A percentile compares a stretch with the other conserved stretches of the same genome.
Conservation (phyloP, 2,329 filamentous ascomycete genomes). For the Coccinonectria pachysandricola region DNA sequence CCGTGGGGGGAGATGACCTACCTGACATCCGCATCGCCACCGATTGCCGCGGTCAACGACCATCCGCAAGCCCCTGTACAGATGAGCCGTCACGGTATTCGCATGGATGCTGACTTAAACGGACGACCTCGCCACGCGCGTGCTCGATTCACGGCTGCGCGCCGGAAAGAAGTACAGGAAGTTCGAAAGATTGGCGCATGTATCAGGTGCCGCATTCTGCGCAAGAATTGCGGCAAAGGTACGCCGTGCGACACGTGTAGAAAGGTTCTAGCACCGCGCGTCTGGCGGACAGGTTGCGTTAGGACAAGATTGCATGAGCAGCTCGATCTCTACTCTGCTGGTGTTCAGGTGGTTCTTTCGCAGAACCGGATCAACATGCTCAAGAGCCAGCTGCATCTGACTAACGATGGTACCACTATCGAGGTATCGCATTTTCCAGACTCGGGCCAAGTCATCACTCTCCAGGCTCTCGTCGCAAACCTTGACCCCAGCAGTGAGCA, state of each 20-base stretch:
- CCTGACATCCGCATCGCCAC: constrained; percentile 25
- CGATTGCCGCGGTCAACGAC: constrained; percentile 20
- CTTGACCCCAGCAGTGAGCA: constrained; percentile 27
- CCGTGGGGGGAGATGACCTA: constrained; percentile 47
- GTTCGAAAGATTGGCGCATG: constrained; percentile 56
- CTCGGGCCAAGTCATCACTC: constrained; percentile 31
- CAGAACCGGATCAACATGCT: constrained; percentile 48
- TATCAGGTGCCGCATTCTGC: constrained; percentile 53
- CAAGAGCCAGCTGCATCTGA: constrained; percentile 39
- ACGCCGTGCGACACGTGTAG: constrained; percentile 53
- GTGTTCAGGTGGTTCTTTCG: constrained; percentile 51
- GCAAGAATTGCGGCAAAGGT: constrained; percentile 56
- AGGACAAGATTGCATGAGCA: constrained; percentile 52
- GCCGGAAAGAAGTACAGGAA: constrained; percentile 55
- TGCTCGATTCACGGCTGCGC: constrained; percentile 44
- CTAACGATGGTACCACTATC: constrained; percentile 39
- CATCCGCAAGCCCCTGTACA: constrained; percentile 23
- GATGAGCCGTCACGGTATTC: constrained; percentile 37
- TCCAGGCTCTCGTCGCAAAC: constrained; percentile 24
- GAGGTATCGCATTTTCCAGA: constrained; percentile 51
- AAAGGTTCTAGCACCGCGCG: constrained; percentile 51
- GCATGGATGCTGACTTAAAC: constrained; percentile 40
- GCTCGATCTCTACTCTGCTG: constrained; percentile 52
- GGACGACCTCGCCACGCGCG: constrained; percentile 43
- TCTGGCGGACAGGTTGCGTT: constrained; percentile 56